A percentile compares a stretch with the other conserved stretches of the same genome.
Conservation (phyloP, 495 filamentous ascomycete genomes). For the Aspergillus sparsus region DNA sequence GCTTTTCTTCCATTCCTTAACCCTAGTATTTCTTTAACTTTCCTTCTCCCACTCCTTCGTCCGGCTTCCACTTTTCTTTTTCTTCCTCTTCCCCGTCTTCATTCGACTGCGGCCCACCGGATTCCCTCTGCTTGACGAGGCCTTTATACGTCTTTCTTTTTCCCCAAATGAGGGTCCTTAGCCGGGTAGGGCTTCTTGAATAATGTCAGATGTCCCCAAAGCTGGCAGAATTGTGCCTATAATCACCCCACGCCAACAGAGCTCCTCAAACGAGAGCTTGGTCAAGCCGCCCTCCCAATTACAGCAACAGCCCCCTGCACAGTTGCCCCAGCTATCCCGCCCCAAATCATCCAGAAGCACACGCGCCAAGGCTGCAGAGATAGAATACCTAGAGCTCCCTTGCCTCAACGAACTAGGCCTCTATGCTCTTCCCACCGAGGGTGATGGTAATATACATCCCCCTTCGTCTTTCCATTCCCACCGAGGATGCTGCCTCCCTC, state of each 20-base stretch:
- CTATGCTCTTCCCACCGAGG: constrained; percentile 47
- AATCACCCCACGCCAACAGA: constrained; percentile 35
- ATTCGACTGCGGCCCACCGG: constrained; percentile 1
- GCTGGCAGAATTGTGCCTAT: constrained; percentile 54
- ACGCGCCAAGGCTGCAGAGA: constrained; percentile 29
- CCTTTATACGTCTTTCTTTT: constrained; percentile 18
- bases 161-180: constrained; percentile 43
- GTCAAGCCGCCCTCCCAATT: constrained; percentile 15
- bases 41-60: constrained; percentile 11
- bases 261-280: constrained; percentile 21
- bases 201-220: constrained; percentile 45
- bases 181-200: constrained; percentile 38
- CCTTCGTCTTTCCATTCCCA: not conserved
- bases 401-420: constrained; percentile 42
- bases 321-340: constrained; percentile 12
- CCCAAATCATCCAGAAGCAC: constrained; percentile 17
- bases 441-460: constrained; percentile 40
- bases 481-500: not conserved
- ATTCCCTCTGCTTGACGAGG: constrained; percentile 25
- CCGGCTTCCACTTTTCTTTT: constrained; percentile 7
- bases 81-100: constrained; percentile 5
- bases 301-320: constrained; percentile 13
- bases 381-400: constrained; percentile 38
- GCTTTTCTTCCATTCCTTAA: constrained; percentile 19
- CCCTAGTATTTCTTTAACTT: constrained; percentile 4